Conservation (phyloP, 805 yeast genomes). For the Starmera quercuum region DNA sequence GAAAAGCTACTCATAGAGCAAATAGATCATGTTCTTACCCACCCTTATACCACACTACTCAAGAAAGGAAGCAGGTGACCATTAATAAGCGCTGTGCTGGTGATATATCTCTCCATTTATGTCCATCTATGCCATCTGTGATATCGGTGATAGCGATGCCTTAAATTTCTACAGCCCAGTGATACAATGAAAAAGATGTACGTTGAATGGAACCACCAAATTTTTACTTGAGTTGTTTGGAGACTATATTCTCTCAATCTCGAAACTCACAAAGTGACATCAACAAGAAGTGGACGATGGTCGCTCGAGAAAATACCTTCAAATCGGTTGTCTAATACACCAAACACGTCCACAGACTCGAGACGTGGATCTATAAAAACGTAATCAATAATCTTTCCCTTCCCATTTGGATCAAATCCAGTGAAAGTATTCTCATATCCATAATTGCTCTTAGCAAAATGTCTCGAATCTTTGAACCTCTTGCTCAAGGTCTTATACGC, state of each 20-base stretch:
- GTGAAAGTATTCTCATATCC: slow-evolving; percentile 41
- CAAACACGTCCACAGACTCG: slow-evolving; percentile 19
- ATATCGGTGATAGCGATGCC: no score
- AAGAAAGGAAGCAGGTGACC: no score
- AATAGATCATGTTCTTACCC: no score
- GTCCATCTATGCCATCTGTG: no score
- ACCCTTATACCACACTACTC: no score
- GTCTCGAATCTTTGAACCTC: slow-evolving; percentile 30
- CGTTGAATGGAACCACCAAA: no score
- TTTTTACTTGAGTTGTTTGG: no score
- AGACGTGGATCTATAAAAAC: slow-evolving; percentile 12
- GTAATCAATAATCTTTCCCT: slow-evolving; percentile 25
- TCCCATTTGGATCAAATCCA: slow-evolving; percentile 32
- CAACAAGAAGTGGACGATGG: slow-evolving; percentile 37
- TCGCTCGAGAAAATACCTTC: slow-evolving; percentile 32
- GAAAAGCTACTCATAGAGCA: no score
- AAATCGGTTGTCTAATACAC: slow-evolving; percentile 29
- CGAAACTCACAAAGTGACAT: slow-evolving; percentile 7
- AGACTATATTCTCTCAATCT: neutral
- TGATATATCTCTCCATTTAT: no score
- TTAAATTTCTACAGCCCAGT: no score
- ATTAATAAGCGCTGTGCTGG: no score
- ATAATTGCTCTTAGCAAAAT: slow-evolving; percentile 23
- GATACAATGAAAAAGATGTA: no score
- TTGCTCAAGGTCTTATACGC: slow-evolving; percentile 31